Base-by-base conservation (phyloP, 441 rosid genomes). In the Bocquillonia castaneifolia region DNA sequence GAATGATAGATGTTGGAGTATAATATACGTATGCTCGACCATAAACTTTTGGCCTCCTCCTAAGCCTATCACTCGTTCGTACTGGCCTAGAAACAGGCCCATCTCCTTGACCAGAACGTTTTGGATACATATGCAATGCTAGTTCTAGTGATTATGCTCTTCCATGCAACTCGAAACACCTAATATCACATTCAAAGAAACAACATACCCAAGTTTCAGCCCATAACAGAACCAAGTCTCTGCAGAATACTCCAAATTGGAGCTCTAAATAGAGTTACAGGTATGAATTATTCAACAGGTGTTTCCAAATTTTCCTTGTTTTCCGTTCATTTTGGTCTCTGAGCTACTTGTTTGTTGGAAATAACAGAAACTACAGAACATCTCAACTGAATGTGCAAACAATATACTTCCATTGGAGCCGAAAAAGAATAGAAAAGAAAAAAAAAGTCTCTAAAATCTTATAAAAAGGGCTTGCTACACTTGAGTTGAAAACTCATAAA, bases 61-160 rank as follows among this genome's bases (percentile, higher is more conserved):
- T 85, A 75, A 89, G 92, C 86, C 99, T 92, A 75, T 85, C 92
- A 56, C 99, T 94, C 23, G 92, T 85, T 54, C 99, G 96, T 45
- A 94, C 88, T 55, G 99, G 96, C 90, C 89, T 72, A 26, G 88
- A 55, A 74, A 69, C 88, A 74, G 96, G 80, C 76, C 88, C 98
- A 84, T 90, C 96, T 81, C 93, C 98, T 81, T 83, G 89, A 77
- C 85, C 79, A 56, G 97, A 80, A 78, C 86, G 86, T 78, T 87
- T 88, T 7, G 98, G 63, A 90, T 92, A 84, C 99, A 94, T 94
- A 70, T 77, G 76, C 71, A 78, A 66, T 48, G 70, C 88, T 86
- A 88, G 61, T 74, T 67, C 69, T 59, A 67, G 8, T 50, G 68
- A 65, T 71, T 73, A 18, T 63, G 59, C 63, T 74, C 78, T 81